These are phyloP conservation scores for Penicillium flavigenum DNA, from an alignment of 495 filamentous ascomycete species.

Conservation along the genomic window DNA sequence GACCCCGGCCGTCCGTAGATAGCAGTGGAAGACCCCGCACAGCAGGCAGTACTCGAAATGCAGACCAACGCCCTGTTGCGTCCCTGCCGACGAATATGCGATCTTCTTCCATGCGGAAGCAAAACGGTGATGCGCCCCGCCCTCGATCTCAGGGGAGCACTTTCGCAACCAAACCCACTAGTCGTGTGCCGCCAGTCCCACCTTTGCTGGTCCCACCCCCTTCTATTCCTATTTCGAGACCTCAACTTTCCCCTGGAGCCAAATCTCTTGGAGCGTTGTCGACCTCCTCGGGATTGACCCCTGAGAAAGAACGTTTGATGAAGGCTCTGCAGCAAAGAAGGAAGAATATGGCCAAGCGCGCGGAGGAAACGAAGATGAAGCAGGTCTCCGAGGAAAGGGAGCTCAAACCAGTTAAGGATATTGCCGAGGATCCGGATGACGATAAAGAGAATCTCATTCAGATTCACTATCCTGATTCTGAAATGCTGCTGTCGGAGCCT, in stretches of 20 bases:
- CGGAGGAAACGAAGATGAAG: conserved; percentile 36
- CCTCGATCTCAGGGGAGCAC: conserved; percentile 47
- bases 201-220: conserved; percentile 50
- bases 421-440: conserved; percentile 14
- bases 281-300: conserved; percentile 64
- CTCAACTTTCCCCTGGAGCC: conserved; percentile 54
- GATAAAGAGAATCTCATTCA: conserved; percentile 39
- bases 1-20: conserved; percentile 77
- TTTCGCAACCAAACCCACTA: conserved; percentile 37
- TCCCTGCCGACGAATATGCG: conserved; percentile 58
- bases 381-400: conserved; percentile 22
- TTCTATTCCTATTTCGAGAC: conserved; percentile 44
- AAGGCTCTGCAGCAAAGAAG: conserved; percentile 89
- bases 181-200: conserved; percentile 42
- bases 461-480: conserved; percentile 7
- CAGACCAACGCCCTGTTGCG: conserved; percentile 68
- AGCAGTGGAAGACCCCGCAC: conserved; percentile 63
- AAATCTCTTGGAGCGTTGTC: conserved; percentile 48
- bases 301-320: conserved; percentile 88
- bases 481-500: conserved; percentile 8
- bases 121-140: conserved; percentile 32
- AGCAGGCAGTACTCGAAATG: conserved; percentile 44
- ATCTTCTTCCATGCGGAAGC: conserved; percentile 46
- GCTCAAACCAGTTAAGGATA: conserved; percentile 4
- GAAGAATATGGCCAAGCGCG: conserved; percentile 60